Conservation (phyloP, 306 rosid genomes). For the Prunus fruticosa region DNA sequence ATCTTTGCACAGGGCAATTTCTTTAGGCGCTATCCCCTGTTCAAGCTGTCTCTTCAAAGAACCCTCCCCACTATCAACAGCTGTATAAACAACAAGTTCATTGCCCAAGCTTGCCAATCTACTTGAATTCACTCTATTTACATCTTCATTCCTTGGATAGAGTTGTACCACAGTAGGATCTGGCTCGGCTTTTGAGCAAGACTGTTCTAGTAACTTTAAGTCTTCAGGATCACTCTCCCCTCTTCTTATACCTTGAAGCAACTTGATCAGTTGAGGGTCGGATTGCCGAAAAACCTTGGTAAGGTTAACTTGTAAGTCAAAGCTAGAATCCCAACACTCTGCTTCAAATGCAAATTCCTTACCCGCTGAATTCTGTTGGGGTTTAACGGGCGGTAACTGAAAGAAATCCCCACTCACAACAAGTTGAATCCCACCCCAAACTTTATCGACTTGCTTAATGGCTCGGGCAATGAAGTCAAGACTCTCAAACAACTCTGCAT, state of each 20-base stretch:
- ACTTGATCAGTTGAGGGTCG: constrained; percentile 34
- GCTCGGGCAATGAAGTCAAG: constrained; percentile 41
- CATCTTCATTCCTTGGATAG: constrained; percentile 41
- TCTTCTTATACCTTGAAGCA: constrained; percentile 52
- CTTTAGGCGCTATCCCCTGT: constrained; percentile 34
- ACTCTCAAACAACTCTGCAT: constrained; percentile 34
- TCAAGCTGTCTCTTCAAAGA: constrained; percentile 35
- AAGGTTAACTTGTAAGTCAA: constrained; percentile 41
- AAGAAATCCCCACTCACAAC: constrained; percentile 64
- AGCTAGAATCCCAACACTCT: constrained; percentile 50
- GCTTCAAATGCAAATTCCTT: constrained; percentile 58
- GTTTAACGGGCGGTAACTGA: constrained; percentile 48
- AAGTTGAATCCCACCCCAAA: constrained; percentile 70
- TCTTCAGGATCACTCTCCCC: constrained; percentile 37
- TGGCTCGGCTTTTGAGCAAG: constrained; percentile 13
- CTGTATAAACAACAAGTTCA: constrained; percentile 29
- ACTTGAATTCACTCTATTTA: constrained; percentile 38
- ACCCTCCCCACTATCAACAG: constrained; percentile 33
- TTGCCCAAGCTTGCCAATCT: constrained; percentile 37
- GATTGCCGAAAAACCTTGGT: constrained; percentile 51
- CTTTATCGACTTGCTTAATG: constrained; percentile 8
- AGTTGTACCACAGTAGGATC: constrained; percentile 45
- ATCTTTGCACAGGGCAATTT: constrained; percentile 34
- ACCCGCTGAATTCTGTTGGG: not conserved
- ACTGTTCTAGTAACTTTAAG: constrained; percentile 26